Evolutionary conservation across 208 protist species (phyloP), one percentile per base, ranked within the genome.

Genomic region (Leishmania martiniquensis): DNA sequence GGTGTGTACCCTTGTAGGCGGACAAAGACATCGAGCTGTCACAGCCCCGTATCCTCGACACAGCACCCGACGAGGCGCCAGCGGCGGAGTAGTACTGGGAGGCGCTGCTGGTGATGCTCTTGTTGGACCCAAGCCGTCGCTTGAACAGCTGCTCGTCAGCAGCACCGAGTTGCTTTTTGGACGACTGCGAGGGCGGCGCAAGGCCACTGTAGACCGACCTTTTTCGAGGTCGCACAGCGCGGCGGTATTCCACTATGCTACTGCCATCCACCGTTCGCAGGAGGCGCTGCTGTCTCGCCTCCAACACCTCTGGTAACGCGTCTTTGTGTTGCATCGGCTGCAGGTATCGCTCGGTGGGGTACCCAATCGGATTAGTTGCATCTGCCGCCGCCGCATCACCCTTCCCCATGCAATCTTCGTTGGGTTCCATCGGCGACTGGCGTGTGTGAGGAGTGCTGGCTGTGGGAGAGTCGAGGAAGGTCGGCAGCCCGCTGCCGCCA

Each of bases 81-180:
- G 25, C 12, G 67, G 1, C 34, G 25, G 22, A 39, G n/a, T 42
- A 45, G 29, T 72, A 45, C n/a, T 52, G 67, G 13, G 4, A 45
- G 62, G 62, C 12, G 22, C 4, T 25, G 32, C 10, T 52, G 52
- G 7, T 32, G 25, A 15, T 34, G n/a, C 39, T 45, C 32, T 42
- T 25, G 12, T 39, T 49, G 34, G 37, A 29, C 22, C 13, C 5
- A 45, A 22, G n/a, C 52, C 10, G 49, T 72, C 15, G n/a, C 37
- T 55, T 75, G 54, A 49, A 82, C 72, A 82, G 39, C 37, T 62
- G 49, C 51, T 52, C 59, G 34, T 82, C 72, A 5, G 72, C 60
- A 12, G 34, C 20, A 34, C 72, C 22, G 20, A 82, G 37, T 20
- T 37, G 62, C 13, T 77, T 47, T 65, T 77, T 82, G 1, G 71